phyloP scores from a whole-genome alignment of 495 filamentous ascomycete genomes.

The Sordaria brevicollis region DNA sequence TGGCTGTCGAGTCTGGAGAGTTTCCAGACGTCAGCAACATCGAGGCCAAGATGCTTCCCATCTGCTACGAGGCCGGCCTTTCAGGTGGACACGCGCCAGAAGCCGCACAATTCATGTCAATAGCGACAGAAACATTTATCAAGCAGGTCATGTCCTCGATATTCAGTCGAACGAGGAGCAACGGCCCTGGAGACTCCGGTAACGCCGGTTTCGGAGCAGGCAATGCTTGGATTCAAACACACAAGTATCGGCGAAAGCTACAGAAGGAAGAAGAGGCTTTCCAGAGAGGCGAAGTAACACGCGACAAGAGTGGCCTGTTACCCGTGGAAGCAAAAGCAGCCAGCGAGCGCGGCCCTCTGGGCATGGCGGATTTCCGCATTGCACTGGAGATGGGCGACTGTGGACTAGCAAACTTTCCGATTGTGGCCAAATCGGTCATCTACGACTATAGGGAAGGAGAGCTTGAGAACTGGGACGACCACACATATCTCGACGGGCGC shows the following conservation, averaged over 20 bases:
- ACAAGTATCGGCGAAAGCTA: slow-evolving; percentile 62
- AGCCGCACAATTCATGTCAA: slow-evolving; percentile 76
- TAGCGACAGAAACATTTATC: slow-evolving; percentile 83
- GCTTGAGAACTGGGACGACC: slow-evolving; percentile 50
- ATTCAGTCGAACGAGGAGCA: slow-evolving; percentile 66
- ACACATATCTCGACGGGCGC: slow-evolving; percentile 32
- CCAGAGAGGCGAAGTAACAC: slow-evolving; percentile 52
- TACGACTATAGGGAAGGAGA: slow-evolving; percentile 67
- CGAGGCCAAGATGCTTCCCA: slow-evolving; percentile 77
- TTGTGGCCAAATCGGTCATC: slow-evolving; percentile 60
- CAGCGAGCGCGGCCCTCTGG: slow-evolving; percentile 52
- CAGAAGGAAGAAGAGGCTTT: slow-evolving; percentile 61
- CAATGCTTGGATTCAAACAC: slow-evolving; percentile 64
- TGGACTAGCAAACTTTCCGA: slow-evolving; percentile 65
- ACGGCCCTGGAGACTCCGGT: slow-evolving; percentile 54
- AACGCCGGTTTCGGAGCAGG: slow-evolving; percentile 50
- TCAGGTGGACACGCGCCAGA: slow-evolving; percentile 58
- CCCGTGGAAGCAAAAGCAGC: slow-evolving; percentile 66
- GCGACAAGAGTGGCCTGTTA: slow-evolving; percentile 62
- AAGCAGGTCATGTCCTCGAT: slow-evolving; percentile 77
- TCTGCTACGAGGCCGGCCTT: slow-evolving; percentile 88
- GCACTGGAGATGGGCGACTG: slow-evolving; percentile 65
- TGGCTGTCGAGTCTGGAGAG: slow-evolving; percentile 83
- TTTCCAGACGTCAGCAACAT: slow-evolving; percentile 79
- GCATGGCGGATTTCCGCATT: slow-evolving; percentile 69